Evolutionary conservation across 2,329 filamentous ascomycete species (phyloP), one percentile per base, ranked within the genome.

Genomic region (Graphiopsis chlorocephala): DNA sequence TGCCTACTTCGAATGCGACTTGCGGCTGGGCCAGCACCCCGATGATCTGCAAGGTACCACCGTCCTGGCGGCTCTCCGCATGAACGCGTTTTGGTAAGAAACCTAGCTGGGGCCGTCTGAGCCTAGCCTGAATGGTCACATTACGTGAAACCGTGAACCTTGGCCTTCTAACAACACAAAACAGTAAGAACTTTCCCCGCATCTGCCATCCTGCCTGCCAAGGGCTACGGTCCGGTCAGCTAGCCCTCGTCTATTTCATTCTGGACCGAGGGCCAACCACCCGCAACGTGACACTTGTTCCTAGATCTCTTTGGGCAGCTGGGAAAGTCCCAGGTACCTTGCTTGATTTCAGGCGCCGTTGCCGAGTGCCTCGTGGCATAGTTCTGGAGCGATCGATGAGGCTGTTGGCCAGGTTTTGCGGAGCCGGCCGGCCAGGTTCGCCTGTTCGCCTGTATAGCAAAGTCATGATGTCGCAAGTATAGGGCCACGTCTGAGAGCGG

Each of bases 331-430:
- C 17, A 33, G 29, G 52, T 23, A 52, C 17, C 50, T 53, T 53
- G 12, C 26, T 53, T 29, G 26, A 20, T 28, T 53, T 53, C 50
- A 31, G 28, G 31, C 35, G 25, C 26, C 26, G 26, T 14, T 38
- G 29, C 60, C 60, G 60, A 29, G 14, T 14, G 48, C 60, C 60
- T 62, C 60, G 60, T 62, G 60, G 60, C 60, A 62, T n/a, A 50
- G 60, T 55, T 50, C 50, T 50, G 60, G 31, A 55, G 60, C 60
- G 60, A 33, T 33, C 60, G 33, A 45, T 62, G 47, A 45, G 17
- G 48, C 33, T 53, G 50, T 17, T 53, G 26, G 50, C 50, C 50
- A 53, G n/a, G 50, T 53, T 52, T 6, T 62, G 60, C 60, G 60
- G 60, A 62, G 60, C 60, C 60, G 60, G 60, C 60, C 60, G 60